Percentiles rank a stretch among this genome's conserved stretches.
These are phyloP conservation scores for Coleophoma eucalyptorum DNA, from an alignment of 2,329 filamentous ascomycete species.

Conservation along the genomic window DNA sequence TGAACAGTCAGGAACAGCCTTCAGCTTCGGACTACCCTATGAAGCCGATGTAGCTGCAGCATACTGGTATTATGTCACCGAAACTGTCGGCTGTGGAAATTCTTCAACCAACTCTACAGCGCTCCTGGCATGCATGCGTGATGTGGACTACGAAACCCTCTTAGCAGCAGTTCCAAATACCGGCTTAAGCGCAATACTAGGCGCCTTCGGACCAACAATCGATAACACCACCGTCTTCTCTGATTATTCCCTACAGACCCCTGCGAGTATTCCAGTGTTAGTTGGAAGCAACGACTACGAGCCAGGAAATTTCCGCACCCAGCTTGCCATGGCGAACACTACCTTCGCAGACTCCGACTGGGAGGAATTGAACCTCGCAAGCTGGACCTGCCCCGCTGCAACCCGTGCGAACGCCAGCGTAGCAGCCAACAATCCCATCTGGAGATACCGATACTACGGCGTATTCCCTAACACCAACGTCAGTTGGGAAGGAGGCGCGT, in stretches of 20 bases:
- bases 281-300: constrained; percentile 21
- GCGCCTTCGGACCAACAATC: constrained; percentile 10
- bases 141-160: constrained; percentile 4
- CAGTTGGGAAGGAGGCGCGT: constrained; percentile 24
- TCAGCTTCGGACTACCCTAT: constrained; percentile 36
- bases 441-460: constrained; percentile 29
- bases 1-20: constrained; percentile 34
- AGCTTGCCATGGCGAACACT: neutral
- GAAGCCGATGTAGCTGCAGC: constrained; percentile 4
- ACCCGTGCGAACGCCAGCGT: constrained; percentile 14
- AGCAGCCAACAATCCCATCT: constrained; percentile 23
- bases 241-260: constrained; percentile 7
- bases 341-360: constrained; percentile 9
- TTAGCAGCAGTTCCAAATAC: constrained; percentile 9
- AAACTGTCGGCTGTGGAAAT: constrained; percentile 14
- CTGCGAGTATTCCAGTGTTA: constrained; percentile 7
- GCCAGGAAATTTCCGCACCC: constrained; percentile 11
- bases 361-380: constrained; percentile 13
- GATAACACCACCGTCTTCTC: constrained; percentile 10
- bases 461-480: constrained; percentile 26
- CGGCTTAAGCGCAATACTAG: constrained; percentile 1
- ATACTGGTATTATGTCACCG: constrained; percentile 9
- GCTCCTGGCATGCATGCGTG: constrained; percentile 10
- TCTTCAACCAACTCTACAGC: constrained; percentile 6
- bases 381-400: constrained; percentile 25